phyloP scores from a whole-genome alignment of 2,329 filamentous ascomycete species.

The Calonectria pauciramosa region DNA sequence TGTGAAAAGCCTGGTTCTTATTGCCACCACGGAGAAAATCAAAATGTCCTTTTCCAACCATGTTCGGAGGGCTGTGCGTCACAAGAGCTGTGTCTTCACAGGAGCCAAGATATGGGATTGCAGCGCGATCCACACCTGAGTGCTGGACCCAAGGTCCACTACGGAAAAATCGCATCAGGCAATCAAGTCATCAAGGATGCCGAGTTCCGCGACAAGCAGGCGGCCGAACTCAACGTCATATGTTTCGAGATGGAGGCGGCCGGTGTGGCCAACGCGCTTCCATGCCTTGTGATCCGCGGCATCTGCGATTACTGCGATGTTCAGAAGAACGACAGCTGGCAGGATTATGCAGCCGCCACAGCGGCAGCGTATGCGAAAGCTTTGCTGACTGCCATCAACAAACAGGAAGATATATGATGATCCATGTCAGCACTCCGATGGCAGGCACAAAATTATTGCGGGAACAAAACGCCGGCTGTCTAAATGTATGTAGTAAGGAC shows the following conservation, averaged over 20 bases:
- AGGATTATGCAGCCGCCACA: not conserved
- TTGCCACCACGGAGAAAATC: not conserved
- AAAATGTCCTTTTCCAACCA: not conserved
- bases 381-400: not conserved
- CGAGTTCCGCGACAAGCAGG: not conserved
- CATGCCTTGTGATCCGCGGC: not conserved
- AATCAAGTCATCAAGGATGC: constrained; percentile 8
- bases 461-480: too few relatives aligned
- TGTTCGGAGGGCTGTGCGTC: not conserved
- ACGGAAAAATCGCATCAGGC: not conserved
- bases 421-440: too few relatives aligned
- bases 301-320: not conserved
- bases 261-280: not conserved
- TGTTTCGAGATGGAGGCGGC: not conserved
- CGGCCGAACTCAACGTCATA: not conserved
- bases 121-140: not conserved
- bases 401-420: too few relatives aligned
- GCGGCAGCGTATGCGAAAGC: not conserved
- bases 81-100: not conserved
- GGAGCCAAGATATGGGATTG: too few relatives aligned
- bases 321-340: not conserved
- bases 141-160: not conserved
- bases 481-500: too few relatives aligned
- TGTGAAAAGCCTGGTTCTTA: not conserved
- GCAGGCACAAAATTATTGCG: too few relatives aligned